Percentiles rank a stretch among this genome's conserved stretches.
Evolutionary conservation across 2,329 filamentous ascomycete genomes (phyloP).

Genomic region (Cordyceps cicadae): DNA sequence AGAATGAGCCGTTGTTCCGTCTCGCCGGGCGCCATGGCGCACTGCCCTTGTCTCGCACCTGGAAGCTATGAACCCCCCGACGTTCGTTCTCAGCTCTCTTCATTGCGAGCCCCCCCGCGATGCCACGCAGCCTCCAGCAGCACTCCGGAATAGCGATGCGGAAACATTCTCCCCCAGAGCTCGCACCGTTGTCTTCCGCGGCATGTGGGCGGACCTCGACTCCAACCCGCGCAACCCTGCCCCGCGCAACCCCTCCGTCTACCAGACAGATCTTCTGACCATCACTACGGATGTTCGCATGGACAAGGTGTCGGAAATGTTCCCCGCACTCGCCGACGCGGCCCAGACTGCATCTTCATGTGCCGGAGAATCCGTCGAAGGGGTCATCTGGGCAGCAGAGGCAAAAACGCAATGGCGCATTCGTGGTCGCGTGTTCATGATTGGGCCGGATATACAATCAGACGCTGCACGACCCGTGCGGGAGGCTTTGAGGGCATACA

Average conservation of each 20-base stretch:
- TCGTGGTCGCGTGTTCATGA: slow-evolving; percentile 64
- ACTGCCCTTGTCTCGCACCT: slow-evolving; percentile 43
- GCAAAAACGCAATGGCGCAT: slow-evolving; percentile 76
- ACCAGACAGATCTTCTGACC: slow-evolving; percentile 67
- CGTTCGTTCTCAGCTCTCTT: slow-evolving; percentile 44
- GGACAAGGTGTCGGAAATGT: slow-evolving; percentile 71
- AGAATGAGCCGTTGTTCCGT: slow-evolving; percentile 20
- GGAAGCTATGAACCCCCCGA: slow-evolving; percentile 36
- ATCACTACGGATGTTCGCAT: slow-evolving; percentile 86
- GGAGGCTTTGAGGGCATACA: slow-evolving; percentile 51
- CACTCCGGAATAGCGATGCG: slow-evolving; percentile 31
- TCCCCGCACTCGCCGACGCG: slow-evolving; percentile 22
- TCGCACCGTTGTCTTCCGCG: slow-evolving; percentile 76
- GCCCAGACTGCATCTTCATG: slow-evolving; percentile 32
- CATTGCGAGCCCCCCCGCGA: slow-evolving; percentile 22
- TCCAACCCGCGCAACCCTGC: slow-evolving; percentile 66
- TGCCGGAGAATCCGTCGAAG: slow-evolving; percentile 67
- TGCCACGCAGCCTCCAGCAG: neutral
- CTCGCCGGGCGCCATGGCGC: slow-evolving; percentile 43
- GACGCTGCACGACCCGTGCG: slow-evolving; percentile 40
- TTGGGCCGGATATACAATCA: slow-evolving; percentile 59
- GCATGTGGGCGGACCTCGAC: slow-evolving; percentile 70
- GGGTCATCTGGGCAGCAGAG: slow-evolving; percentile 70
- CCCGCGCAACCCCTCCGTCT: slow-evolving; percentile 58
- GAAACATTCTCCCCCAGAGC: slow-evolving; percentile 47